Evolutionary conservation across 495 filamentous ascomycete species (phyloP).

Genomic region (Penicillium tannophilum): DNA sequence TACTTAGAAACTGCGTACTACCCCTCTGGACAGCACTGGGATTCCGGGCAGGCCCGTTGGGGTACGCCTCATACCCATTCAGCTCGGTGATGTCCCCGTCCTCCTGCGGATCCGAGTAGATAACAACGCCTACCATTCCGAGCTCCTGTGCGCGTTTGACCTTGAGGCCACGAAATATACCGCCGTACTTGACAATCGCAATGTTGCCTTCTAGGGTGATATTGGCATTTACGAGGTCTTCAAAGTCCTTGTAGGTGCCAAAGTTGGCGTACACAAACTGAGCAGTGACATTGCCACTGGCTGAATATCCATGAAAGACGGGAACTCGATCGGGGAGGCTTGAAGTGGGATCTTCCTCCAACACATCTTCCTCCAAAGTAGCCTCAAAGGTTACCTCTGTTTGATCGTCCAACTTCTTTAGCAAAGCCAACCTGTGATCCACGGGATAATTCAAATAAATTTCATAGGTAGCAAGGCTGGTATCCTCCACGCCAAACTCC

Average conservation of each 20-base stretch:
- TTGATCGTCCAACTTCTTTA: conserved; percentile 53
- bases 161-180: conserved; percentile 87
- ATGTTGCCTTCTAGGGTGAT: conserved; percentile 82
- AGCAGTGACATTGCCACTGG: conserved; percentile 86
- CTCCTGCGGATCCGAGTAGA: conserved; percentile 89
- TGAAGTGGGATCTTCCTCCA: conserved; percentile 82
- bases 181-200: conserved; percentile 83
- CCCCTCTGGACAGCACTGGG: conserved; percentile 90
- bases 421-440: conserved; percentile 74
- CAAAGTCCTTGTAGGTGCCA: conserved; percentile 80
- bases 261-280: conserved; percentile 86
- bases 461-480: conserved; percentile 78
- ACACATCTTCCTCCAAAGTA: conserved; percentile 77
- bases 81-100: conserved; percentile 80
- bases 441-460: conserved; percentile 89
- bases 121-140: conserved; percentile 83
- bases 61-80: conserved; percentile 80
- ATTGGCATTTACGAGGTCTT: conserved; percentile 77
- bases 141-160: conserved; percentile 90
- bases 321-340: conserved; percentile 74
- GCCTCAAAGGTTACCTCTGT: conserved; percentile 73
- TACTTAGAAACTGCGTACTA: conserved; percentile 83
- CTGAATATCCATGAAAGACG: conserved; percentile 95
- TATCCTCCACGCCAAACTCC: conserved; percentile 75
- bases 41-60: conserved; percentile 83